Base-by-base conservation (phyloP, 2,329 filamentous ascomycete species). In the Xylariaceae sp. region DNA sequence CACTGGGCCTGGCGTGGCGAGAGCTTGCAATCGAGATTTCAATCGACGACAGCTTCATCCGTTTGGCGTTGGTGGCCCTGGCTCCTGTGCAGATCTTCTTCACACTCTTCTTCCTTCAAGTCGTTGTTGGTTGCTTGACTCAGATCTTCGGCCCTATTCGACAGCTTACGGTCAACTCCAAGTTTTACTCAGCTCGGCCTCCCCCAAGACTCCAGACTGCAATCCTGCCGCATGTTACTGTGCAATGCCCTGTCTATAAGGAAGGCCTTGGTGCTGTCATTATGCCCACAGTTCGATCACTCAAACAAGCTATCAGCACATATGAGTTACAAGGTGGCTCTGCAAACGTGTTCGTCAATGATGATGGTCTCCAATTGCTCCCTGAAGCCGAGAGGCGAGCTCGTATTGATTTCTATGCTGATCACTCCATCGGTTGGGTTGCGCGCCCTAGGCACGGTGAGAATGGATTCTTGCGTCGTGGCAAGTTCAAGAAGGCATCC, bases 161-260 rank as follows among this genome's bases (percentile, higher is more conserved):
- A 38, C 85, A 91, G 61, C 74, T 92, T 64, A 79, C 75, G 23
- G 69, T 76, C 57, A 93, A 93, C 74, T 89, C 86, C 59, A 87
- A 86, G 64, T 92, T 84, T 70, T 93, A 86, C 68, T 92, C 88
- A 0, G 88, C 85, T 1, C 72, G 75, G n/a, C 75, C 83, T 7
- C 82, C 84, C 2, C 76, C 77, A 17, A 73, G 85, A 38, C 66
- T 90, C 22, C 76, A 77, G 45, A 69, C 67, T 1, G 59, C 68
- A 6, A 61, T 72, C 21, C 74, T 91, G 14, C 86, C 85, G 2
- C 86, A 88, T 60, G 75, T 88, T 52, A 92, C 87, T 3, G 86
- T 94, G 34, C 88, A 95, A 61, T 91, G 87, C 64, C 88, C 88
- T 4, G 86, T 94, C 0, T 94, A 93, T 71, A 93, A 92, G 65